These are phyloP conservation scores for Diplodia corticola DNA, from an alignment of 2,329 filamentous ascomycete species.

Conservation along the genomic window DNA sequence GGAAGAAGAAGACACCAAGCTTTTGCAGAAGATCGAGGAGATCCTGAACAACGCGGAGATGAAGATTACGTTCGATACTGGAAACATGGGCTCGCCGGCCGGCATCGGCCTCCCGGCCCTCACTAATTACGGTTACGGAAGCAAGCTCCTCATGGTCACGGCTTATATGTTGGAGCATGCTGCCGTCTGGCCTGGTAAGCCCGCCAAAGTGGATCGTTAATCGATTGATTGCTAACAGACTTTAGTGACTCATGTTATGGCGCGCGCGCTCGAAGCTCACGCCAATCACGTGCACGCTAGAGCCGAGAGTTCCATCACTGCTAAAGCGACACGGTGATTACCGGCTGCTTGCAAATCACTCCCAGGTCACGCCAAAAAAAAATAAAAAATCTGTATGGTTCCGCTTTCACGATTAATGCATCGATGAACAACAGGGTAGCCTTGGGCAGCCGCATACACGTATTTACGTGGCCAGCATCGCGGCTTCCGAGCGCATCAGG, in stretches of 20 bases:
- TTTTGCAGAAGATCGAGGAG: slow-evolving; percentile 78
- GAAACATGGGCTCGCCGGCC: slow-evolving; percentile 38
- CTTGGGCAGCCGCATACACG: background rate
- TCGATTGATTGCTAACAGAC: slow-evolving; percentile 24
- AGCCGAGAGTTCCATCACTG: slow-evolving; percentile 49
- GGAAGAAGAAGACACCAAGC: slow-evolving; percentile 86
- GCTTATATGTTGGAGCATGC: slow-evolving; percentile 86
- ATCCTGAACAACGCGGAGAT: slow-evolving; percentile 74
- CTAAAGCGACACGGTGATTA: background rate
- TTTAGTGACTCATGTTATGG: slow-evolving; percentile 68
- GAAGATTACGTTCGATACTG: slow-evolving; percentile 67
- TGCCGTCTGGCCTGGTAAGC: slow-evolving; percentile 87
- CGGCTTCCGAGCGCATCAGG: background rate
- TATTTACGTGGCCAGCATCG: slow-evolving; percentile 3
- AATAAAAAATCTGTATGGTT: background rate
- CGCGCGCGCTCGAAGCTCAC: slow-evolving; percentile 64
- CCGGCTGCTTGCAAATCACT: background rate
- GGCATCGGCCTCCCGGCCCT: slow-evolving; percentile 54
- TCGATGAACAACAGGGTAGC: background rate
- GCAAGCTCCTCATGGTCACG: slow-evolving; percentile 79
- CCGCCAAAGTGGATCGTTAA: background rate
- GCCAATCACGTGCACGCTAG: slow-evolving; percentile 64
- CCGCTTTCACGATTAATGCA: slow-evolving; percentile 9
- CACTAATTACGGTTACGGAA: slow-evolving; percentile 71
- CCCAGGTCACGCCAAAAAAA: background rate